Evolutionary conservation across 768 basidiomycete species (phyloP), one percentile per base, ranked within the genome.

Genomic region (Mycena latifolia): DNA sequence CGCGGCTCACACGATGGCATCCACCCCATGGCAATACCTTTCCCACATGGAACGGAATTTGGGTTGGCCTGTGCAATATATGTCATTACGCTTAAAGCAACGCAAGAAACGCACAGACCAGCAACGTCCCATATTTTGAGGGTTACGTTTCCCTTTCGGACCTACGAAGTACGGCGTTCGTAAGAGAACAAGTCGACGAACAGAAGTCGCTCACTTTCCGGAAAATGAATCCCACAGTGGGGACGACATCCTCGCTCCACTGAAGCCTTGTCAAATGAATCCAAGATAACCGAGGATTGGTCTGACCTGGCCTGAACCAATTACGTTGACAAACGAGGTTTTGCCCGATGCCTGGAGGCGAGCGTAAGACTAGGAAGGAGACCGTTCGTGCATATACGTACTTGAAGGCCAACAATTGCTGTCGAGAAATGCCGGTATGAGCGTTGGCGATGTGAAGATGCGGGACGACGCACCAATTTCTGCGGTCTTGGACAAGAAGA

Each of bases 221-320:
- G 72, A 95, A 89, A 71, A 95, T 96, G 82, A 95, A 98, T 9
- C 95, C 94, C 24, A 98, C 92, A 1, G 96, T 98, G 0, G 96
- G 96, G 0, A 95, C 95, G n/a, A 96, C 94, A 59, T 97, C 96
- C 81, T 96, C 94, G 64, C 92, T 94, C 92, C 94, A 98, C 89
- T 96, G 78, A 25, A 55, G 29, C 12, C 35, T 22, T 51, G 28
- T 57, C 51, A 65, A 53, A 66, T 10, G 29, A 14, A 18, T 3
- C 20, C n/a, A 37, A 53, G 14, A 37, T 24, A 5, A n/a, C 24
- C 8, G n/a, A 24, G 33, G 22, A 25, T 22, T 0, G 31, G 31
- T 72, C 78, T 69, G 56, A 90, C 92, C 81, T 93, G 92, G 70
- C 92, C 92, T n/a, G 89, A 92, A 6, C 92, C 92, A 24, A 98